phyloP scores from a whole-genome alignment of 2,329 filamentous ascomycete species.

The Fusarium nygamai region DNA sequence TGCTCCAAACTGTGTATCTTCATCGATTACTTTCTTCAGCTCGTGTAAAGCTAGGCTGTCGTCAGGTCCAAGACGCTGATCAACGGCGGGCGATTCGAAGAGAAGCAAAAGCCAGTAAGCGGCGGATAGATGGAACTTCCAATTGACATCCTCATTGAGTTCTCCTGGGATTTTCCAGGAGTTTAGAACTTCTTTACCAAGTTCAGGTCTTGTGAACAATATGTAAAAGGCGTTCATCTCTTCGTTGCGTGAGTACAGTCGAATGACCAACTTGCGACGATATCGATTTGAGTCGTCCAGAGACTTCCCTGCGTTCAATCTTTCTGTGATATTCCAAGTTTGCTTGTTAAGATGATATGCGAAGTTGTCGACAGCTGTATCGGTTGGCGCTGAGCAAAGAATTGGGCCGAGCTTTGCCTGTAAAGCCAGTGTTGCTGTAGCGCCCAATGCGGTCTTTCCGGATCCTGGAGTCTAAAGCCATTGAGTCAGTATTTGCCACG shows the following conservation, averaged over 20 bases:
- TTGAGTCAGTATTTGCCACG: neutral
- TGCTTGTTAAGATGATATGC: neutral
- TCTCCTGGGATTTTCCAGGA: neutral
- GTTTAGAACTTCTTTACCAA: neutral
- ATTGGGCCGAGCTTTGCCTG: constrained; percentile 1
- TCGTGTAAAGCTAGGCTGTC: constrained; percentile 6
- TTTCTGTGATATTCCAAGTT: neutral
- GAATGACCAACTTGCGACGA: constrained; percentile 4
- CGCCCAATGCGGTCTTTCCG: constrained; percentile 17
- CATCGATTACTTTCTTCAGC: neutral
- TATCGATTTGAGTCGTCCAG: rapidly evolving
- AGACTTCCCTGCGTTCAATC: neutral
- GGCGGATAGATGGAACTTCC: constrained; percentile 18
- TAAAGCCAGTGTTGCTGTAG: constrained; percentile 10
- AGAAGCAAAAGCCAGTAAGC: constrained; percentile 26
- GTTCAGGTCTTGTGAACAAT: neutral
- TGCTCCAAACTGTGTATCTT: neutral
- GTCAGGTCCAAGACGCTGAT: neutral
- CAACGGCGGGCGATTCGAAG: neutral
- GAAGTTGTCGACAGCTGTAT: constrained; percentile 7
- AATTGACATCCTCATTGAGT: neutral
- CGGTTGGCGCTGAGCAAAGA: constrained; percentile 2
- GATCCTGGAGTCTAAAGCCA: neutral
- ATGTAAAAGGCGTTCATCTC: constrained; percentile 2
- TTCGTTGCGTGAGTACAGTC: neutral